Percentiles rank a stretch among this genome's conserved stretches.
These are phyloP conservation scores for Ceriops zippeliana DNA, from an alignment of 345 rosid genomes.

Conservation along the genomic window DNA sequence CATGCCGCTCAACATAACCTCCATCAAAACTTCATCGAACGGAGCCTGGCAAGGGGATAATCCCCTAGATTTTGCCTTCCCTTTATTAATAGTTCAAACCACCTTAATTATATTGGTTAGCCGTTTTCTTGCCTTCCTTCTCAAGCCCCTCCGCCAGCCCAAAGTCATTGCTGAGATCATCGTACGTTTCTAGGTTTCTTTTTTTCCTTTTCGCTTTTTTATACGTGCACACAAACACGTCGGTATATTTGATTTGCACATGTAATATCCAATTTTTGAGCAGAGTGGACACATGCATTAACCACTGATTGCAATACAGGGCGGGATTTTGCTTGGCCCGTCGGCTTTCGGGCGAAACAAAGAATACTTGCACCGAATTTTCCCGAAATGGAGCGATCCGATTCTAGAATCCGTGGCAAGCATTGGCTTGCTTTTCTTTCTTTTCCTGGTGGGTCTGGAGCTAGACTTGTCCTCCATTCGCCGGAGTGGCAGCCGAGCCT, in stretches of 20 bases:
- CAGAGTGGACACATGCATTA: no score
- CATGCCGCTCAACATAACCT: constrained; percentile 39
- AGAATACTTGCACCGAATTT: constrained; percentile 41
- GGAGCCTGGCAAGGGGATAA: constrained; percentile 95
- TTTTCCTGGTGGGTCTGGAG: constrained; percentile 86
- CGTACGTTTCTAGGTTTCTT: constrained; percentile 30
- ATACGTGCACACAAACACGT: background rate
- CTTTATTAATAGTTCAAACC: constrained; percentile 71
- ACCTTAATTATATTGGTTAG: constrained; percentile 54
- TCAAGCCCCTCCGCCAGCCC: constrained; percentile 93
- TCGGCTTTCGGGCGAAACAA: constrained; percentile 67
- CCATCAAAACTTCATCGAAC: constrained; percentile 69
- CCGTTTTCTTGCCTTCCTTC: constrained; percentile 64
- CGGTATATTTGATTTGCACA: no score
- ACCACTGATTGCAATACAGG: constrained; percentile 31
- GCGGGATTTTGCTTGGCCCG: constrained; percentile 81
- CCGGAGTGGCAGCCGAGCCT: constrained; percentile 60
- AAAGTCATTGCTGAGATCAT: constrained; percentile 88
- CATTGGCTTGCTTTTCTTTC: constrained; percentile 82
- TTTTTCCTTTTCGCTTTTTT: background rate
- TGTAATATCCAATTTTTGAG: no score
- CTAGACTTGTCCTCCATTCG: constrained; percentile 64
- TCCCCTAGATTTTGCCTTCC: constrained; percentile 75
- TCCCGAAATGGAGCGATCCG: constrained; percentile 71
- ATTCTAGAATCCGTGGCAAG: constrained; percentile 73